Percentiles rank a stretch among this genome's conserved stretches.
phyloP scores from a whole-genome alignment of 148 eudicot genomes.

The Cornus suecica region DNA sequence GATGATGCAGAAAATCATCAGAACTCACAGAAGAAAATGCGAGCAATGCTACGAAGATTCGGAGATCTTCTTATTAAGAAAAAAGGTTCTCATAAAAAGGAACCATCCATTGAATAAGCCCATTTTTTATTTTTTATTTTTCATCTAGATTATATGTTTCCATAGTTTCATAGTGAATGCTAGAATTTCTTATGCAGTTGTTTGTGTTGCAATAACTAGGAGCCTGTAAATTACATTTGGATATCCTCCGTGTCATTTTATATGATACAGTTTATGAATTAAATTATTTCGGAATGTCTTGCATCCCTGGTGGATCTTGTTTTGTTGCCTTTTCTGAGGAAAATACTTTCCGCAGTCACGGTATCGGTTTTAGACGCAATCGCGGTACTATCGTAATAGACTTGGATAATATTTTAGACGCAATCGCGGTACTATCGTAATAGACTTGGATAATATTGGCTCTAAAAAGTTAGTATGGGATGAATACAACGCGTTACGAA shows the following conservation, averaged over 20 bases:
- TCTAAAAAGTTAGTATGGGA: too few relatives aligned
- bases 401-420: too few relatives aligned
- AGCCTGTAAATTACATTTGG: background rate
- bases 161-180: background rate
- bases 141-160: background rate
- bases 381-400: too few relatives aligned
- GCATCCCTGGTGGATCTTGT: background rate
- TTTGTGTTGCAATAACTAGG: background rate
- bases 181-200: background rate
- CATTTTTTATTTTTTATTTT: background rate
- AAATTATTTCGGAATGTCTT: background rate
- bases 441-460: too few relatives aligned
- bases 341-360: background rate
- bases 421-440: too few relatives aligned
- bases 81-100: constrained; percentile 25
- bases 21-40: constrained; percentile 35
- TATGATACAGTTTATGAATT: too few relatives aligned
- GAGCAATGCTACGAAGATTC: constrained; percentile 49
- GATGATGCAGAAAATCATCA: constrained; percentile 47
- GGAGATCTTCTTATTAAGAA: constrained; percentile 58
- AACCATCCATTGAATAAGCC: constrained; percentile 1
- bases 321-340: background rate
- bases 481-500: too few relatives aligned
- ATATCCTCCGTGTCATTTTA: background rate
- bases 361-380: too few relatives aligned